Evolutionary conservation across 75 land plant genomes (phyloP), one percentile per base, ranked within the genome.

Genomic region (Gnetum montanum): DNA sequence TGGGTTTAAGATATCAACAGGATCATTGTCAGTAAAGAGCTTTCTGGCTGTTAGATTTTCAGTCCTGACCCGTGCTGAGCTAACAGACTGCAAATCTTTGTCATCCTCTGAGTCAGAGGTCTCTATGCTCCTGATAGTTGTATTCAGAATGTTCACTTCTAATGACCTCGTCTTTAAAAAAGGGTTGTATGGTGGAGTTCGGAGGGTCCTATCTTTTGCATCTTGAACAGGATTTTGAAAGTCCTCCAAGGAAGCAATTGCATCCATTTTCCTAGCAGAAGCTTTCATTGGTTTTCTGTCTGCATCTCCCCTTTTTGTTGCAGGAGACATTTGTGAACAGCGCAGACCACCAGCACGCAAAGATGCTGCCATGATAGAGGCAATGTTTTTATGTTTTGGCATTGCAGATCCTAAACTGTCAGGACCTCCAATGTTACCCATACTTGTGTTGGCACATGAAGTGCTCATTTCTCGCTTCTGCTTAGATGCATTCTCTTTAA

Each of bases 281-380:
- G 45, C 34, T 12, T 4, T 25, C 25, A 10, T 30, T 31, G 35
- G 0, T 23, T 13, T 25, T 8, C 23, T 25, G 25, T 6, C 23
- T 20, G 3, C 30, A 16, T n/a, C 23, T 18, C 24, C n/a, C 24
- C 40, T 30, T 30, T 36, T 49, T 29, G 29, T 26, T 48, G 24
- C 27, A 27, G 15, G 40, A 25, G 18, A 2, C 35, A 4, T 23
- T 24, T 24, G 25, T 12, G 55, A 62, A 43, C 76, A 75, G 36
- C 76, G 63, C 16, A 72, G 52, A 37, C 72, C 72, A 43, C 66
- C 68, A 11, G 76, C 76, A 18, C 71, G 61, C 49, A 72, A 44
- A 23, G 81, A 60, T 35, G 68, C 81, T 34, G 66, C 64, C 29
- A 75, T 68, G 7, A 78, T n/a, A 43, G 68, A 57, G 25, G 76